Evolutionary conservation across 768 basidiomycete species (phyloP).

Genomic region (Boletus sp.): DNA sequence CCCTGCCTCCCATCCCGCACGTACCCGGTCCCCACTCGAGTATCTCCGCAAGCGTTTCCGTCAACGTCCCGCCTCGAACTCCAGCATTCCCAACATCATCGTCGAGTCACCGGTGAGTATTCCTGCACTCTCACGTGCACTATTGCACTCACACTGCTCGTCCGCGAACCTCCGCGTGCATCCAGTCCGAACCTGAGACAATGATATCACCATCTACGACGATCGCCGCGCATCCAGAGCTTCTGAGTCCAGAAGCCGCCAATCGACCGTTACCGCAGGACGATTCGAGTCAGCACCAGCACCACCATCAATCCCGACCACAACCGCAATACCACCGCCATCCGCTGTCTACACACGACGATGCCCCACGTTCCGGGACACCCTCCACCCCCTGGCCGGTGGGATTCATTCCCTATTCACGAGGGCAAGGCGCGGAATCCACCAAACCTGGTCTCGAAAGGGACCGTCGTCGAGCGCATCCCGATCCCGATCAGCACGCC

Average conservation of each 20-base stretch:
- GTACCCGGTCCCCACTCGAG: constrained; percentile 19
- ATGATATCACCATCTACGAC: constrained; percentile 30
- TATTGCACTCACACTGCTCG: not conserved
- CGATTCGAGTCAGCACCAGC: constrained; percentile 3
- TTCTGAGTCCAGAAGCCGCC: constrained; percentile 45
- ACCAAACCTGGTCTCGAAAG: not conserved
- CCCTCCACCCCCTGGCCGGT: constrained; percentile 13
- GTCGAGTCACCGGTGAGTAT: constrained; percentile 47
- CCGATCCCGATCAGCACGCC: not conserved
- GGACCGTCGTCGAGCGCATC: constrained; percentile 2
- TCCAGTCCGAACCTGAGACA: constrained; percentile 42
- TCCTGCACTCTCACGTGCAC: not conserved
- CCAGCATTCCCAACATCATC: constrained; percentile 41
- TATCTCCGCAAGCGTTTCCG: constrained; percentile 28
- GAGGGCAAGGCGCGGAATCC: not conserved
- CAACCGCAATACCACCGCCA: not conserved
- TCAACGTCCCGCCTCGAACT: constrained; percentile 32
- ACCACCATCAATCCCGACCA: not conserved
- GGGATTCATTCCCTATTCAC: constrained; percentile 19
- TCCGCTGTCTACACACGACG: not conserved
- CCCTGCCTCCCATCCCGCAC: constrained; percentile 8
- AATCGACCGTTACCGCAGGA: constrained; percentile 27
- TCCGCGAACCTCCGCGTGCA: not conserved
- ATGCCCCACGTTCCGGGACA: constrained; percentile 10
- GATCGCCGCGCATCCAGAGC: constrained; percentile 35